phyloP scores from a whole-genome alignment of 1,284 basidiomycete genomes.

The Chiua sp. region DNA sequence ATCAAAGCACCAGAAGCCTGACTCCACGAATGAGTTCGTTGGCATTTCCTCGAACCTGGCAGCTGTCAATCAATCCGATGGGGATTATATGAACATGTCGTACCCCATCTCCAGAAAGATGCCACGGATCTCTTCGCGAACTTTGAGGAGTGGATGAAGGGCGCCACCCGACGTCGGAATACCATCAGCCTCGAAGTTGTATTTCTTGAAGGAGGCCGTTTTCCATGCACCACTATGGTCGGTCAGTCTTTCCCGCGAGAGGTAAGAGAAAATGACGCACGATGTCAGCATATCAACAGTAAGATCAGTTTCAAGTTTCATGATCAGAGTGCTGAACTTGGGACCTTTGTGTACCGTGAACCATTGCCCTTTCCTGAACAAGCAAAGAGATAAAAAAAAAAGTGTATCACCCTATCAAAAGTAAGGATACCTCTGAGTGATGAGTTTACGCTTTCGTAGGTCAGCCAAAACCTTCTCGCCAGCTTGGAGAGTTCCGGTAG shows the following conservation, averaged over 20 bases:
- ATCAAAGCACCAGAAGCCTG: slow-evolving; percentile 99
- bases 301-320: slow-evolving; percentile 97
- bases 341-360: slow-evolving; percentile 89
- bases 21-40: slow-evolving; percentile 97
- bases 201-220: slow-evolving; percentile 93
- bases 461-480: slow-evolving; percentile 87
- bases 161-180: slow-evolving; percentile 89
- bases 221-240: slow-evolving; percentile 86
- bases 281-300: slow-evolving; percentile 95
- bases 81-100: neutral
- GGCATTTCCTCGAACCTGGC: slow-evolving; percentile 99
- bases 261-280: slow-evolving; percentile 50
- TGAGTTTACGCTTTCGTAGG: slow-evolving; percentile 91
- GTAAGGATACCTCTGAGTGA: slow-evolving; percentile 63
- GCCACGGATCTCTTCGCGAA: slow-evolving; percentile 96
- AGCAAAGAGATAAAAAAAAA: neutral
- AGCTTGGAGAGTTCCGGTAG: slow-evolving; percentile 68
- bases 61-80: slow-evolving; percentile 1
- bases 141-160: slow-evolving; percentile 96
- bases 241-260: slow-evolving; percentile 5
- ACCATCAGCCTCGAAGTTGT: slow-evolving; percentile 99
- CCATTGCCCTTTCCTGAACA: slow-evolving; percentile 91
- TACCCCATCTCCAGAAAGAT: slow-evolving; percentile 99
- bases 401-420: neutral
- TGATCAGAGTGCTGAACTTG: slow-evolving; percentile 91